phyloP scores from a whole-genome alignment of 306 rosid species.

The Citrullus amarus region DNA sequence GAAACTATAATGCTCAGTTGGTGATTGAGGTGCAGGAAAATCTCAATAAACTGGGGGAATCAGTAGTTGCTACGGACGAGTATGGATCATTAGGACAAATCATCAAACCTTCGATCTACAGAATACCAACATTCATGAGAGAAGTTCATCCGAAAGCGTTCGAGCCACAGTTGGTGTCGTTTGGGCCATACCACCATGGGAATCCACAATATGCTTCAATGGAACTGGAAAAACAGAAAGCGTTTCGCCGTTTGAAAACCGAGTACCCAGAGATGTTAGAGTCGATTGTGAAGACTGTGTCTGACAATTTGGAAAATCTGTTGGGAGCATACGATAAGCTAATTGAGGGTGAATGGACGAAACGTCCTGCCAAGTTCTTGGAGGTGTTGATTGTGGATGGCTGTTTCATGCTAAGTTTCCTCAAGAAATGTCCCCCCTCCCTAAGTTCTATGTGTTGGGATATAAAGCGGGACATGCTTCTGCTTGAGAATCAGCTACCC shows the following conservation, averaged over 20 bases:
- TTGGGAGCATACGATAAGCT: slow-evolving; percentile 25
- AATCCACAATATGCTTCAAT: neutral
- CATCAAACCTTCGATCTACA: slow-evolving; percentile 19
- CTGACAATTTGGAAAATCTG: slow-evolving; percentile 18
- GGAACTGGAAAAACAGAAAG: slow-evolving; percentile 41
- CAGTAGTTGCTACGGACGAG: no score
- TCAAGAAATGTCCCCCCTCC: neutral
- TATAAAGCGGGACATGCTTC: slow-evolving; percentile 41
- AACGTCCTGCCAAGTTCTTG: slow-evolving; percentile 10
- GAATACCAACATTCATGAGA: slow-evolving; percentile 19
- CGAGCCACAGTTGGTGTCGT: slow-evolving; percentile 33
- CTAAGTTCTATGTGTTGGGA: neutral
- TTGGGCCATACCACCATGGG: slow-evolving; percentile 47
- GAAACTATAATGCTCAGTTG: no score
- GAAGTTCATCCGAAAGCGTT: slow-evolving; percentile 17
- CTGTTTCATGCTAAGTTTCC: slow-evolving; percentile 36
- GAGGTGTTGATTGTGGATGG: slow-evolving; percentile 44
- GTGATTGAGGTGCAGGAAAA: no score
- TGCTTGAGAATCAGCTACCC: slow-evolving; percentile 59
- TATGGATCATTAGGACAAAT: no score
- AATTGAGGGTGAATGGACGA: slow-evolving; percentile 11
- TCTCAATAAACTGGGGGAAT: no score
- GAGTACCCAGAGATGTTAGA: slow-evolving; percentile 14
- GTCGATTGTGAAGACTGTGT: slow-evolving; percentile 1
- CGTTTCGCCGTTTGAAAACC: slow-evolving; percentile 23